These are phyloP conservation scores for Verbena officinalis DNA, from an alignment of 257 asterid genomes.

Conservation along the genomic window DNA sequence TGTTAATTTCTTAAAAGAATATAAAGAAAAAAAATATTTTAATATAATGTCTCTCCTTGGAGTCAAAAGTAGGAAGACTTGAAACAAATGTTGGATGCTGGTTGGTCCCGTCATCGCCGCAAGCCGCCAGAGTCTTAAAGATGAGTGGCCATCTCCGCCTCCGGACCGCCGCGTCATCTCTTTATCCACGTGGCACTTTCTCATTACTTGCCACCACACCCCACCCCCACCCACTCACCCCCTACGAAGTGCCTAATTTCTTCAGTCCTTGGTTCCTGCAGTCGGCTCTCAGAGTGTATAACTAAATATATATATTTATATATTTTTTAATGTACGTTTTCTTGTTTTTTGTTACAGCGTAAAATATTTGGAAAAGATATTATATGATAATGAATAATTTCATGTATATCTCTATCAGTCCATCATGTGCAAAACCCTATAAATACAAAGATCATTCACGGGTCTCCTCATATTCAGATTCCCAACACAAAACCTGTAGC, in stretches of 20 bases:
- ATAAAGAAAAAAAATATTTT: too few relatives aligned
- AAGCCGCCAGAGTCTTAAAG: neutral
- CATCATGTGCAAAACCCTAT: slow-evolving; percentile 28
- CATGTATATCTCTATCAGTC: too few relatives aligned
- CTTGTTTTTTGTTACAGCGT: too few relatives aligned
- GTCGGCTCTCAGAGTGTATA: too few relatives aligned
- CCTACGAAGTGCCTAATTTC: neutral
- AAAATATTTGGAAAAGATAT: too few relatives aligned
- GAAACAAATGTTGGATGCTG: too few relatives aligned
- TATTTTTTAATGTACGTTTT: too few relatives aligned
- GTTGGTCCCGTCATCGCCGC: too few relatives aligned
- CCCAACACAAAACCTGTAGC: too few relatives aligned
- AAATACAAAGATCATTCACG: slow-evolving; percentile 18
- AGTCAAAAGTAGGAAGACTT: neutral
- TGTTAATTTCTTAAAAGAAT: too few relatives aligned
- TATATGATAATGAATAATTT: too few relatives aligned
- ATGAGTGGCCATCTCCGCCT: neutral
- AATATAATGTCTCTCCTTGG: too few relatives aligned
- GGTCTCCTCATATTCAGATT: slow-evolving; percentile 9
- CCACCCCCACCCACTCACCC: neutral
- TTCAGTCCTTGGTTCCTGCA: neutral
- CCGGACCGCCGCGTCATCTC: neutral
- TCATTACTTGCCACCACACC: neutral
- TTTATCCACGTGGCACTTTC: neutral
- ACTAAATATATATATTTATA: neutral